Base-by-base conservation (phyloP, 495 filamentous ascomycete species). In the Barbatosphaeria neglecta region DNA sequence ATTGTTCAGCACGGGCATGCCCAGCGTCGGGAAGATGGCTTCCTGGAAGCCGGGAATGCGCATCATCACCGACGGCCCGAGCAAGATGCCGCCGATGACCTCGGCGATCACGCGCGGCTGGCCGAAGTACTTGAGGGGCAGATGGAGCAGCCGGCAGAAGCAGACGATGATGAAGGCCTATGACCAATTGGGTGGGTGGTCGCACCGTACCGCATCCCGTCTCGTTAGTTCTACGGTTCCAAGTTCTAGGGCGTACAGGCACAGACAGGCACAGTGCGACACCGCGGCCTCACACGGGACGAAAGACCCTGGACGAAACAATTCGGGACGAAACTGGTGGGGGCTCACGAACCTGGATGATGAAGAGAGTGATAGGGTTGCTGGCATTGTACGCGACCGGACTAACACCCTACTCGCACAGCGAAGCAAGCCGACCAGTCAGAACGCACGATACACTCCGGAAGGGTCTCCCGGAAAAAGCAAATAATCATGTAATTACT, bases 351-450 rank as follows among this genome's bases (percentile, higher is more conserved):
- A 83, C 89, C 81, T 97, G 90, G 43, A 97, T 88, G 54, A 96
- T 95, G 62, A 98, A 97, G 24, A 95, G 60, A 33, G 84, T 80
- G 52, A 98, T 85, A n/a, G 92, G 92, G 51, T 95, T 87, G 47
- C 74, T 81, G 10, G 84, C 51, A 46, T 83, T 79, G 66, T 87
- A 93, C 4, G 65, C 45, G 9, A 76, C 65, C 5, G 88, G 89
- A 53, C 90, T 86, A 22, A 71, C 64, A 20, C 85, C 86, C 51
- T 64, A 1, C 15, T 35, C 31, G 24, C 4, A 25, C 9, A 4
- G 4, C 5, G 9, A 4, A 35, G 9, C 1, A 35, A 31, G n/a
- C n/a, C n/a, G n/a, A n/a, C n/a, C n/a, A n/a, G n/a, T n/a, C n/a
- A n/a, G n/a, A n/a, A n/a, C n/a, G n/a, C n/a, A n/a, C n/a, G n/a